Conservation (phyloP, 805 yeast species). For the Saccharomycopsis lassenensis region DNA sequence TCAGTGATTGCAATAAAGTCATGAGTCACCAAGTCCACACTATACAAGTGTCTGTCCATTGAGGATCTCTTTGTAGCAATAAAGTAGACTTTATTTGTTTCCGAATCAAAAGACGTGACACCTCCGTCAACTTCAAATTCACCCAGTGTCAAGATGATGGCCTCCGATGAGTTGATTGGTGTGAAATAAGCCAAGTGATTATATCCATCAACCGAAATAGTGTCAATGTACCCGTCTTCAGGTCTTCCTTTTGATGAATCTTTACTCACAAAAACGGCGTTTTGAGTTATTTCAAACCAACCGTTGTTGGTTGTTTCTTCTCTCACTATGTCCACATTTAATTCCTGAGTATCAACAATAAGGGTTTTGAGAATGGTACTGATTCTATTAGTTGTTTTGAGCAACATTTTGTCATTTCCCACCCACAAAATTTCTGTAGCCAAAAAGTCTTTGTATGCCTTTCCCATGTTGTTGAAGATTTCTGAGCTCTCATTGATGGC, state of each 20-base stretch:
- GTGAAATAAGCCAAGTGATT: slow-evolving; percentile 77
- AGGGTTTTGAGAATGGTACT: slow-evolving; percentile 54
- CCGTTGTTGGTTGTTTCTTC: slow-evolving; percentile 34
- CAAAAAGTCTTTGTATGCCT: slow-evolving; percentile 32
- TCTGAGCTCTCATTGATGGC: slow-evolving; percentile 25
- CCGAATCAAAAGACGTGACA: slow-evolving; percentile 48
- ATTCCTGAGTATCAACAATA: slow-evolving; percentile 35
- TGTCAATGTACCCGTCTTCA: slow-evolving; percentile 71
- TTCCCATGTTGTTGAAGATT: slow-evolving; percentile 32
- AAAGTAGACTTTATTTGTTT: slow-evolving; percentile 42
- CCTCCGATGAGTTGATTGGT: slow-evolving; percentile 49
- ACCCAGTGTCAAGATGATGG: slow-evolving; percentile 58
- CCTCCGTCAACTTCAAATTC: slow-evolving; percentile 86
- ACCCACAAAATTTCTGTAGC: slow-evolving; percentile 69
- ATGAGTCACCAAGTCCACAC: slow-evolving; percentile 44
- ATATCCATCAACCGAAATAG: slow-evolving; percentile 50
- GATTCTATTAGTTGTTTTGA: slow-evolving; percentile 52
- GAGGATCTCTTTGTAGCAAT: slow-evolving; percentile 69
- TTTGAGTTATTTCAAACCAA: slow-evolving; percentile 72
- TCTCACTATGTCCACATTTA: slow-evolving; percentile 33
- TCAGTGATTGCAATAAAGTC: slow-evolving; percentile 36
- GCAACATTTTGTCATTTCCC: slow-evolving; percentile 40
- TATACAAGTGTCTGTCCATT: slow-evolving; percentile 73
- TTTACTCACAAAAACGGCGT: slow-evolving; percentile 47
- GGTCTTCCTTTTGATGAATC: slow-evolving; percentile 31